Conservation (phyloP, 805 yeast genomes). For the Saccharomycodes ludwigii region DNA sequence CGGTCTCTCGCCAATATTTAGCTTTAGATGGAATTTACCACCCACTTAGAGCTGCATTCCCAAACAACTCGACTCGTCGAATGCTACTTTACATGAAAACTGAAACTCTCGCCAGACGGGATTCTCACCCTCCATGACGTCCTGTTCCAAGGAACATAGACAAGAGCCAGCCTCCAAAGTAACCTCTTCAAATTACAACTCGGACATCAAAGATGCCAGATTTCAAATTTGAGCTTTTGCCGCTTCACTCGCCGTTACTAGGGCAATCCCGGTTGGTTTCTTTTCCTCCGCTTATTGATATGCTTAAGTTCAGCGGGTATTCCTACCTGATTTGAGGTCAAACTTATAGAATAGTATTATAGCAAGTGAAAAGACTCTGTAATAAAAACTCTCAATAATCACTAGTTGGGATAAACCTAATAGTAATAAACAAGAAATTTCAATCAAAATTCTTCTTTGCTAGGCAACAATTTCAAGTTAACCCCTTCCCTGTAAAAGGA, state of each 20-base stretch:
- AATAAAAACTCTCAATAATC: no score
- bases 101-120: constrained; percentile 26
- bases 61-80: constrained; percentile 21
- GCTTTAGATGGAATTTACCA: constrained; percentile 30
- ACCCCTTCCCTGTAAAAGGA: no score
- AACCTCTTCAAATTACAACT: constrained; percentile 29
- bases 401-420: no score
- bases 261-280: constrained; percentile 35
- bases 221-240: constrained; percentile 31
- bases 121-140: constrained; percentile 32
- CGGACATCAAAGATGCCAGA: constrained; percentile 28
- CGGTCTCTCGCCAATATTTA: constrained; percentile 36
- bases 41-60: constrained; percentile 30
- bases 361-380: no score
- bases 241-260: constrained; percentile 33
- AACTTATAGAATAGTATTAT: constrained; percentile 18
- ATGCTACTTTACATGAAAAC: constrained; percentile 21
- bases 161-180: constrained; percentile 22
- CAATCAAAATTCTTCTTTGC: no score
- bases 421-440: no score
- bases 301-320: constrained; percentile 35
- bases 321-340: constrained; percentile 29
- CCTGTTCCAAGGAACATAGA: constrained; percentile 29
- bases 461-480: constrained; percentile 23
- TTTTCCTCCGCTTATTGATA: constrained; percentile 34